Percentiles rank a stretch among this genome's conserved stretches.
Evolutionary conservation across 495 filamentous ascomycete genomes (phyloP).

Genomic region (Cryomyces minteri): DNA sequence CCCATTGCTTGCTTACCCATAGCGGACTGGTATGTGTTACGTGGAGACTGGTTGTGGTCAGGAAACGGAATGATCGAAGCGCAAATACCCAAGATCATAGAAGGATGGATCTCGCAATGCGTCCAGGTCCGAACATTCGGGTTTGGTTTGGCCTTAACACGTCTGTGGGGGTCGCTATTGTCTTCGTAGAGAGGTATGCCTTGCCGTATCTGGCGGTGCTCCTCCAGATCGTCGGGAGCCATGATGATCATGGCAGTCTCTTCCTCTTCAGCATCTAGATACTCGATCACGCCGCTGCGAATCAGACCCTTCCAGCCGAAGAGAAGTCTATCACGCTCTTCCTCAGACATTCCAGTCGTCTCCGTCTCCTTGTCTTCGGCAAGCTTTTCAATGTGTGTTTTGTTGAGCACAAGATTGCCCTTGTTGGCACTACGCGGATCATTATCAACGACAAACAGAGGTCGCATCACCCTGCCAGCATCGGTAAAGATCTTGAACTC

Average conservation of each 20-base stretch:
- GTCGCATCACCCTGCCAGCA: constrained; percentile 82
- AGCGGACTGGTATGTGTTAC: constrained; percentile 98
- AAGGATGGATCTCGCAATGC: constrained; percentile 97
- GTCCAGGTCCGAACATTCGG: constrained; percentile 76
- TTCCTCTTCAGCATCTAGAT: constrained; percentile 94
- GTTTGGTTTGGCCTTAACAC: constrained; percentile 70
- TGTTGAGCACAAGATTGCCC: constrained; percentile 66
- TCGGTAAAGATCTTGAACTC: constrained; percentile 99
- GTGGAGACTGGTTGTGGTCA: constrained; percentile 95
- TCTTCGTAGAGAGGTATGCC: constrained; percentile 45
- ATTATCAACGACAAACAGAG: constrained; percentile 79
- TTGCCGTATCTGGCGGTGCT: constrained; percentile 38
- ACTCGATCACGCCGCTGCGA: constrained; percentile 69
- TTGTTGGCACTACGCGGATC: constrained; percentile 45
- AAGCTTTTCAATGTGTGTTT: constrained; percentile 54
- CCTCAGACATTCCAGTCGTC: constrained; percentile 26
- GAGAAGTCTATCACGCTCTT: constrained; percentile 39
- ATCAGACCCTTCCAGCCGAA: constrained; percentile 82
- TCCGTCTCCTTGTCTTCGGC: constrained; percentile 42
- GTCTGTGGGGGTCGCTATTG: constrained; percentile 49
- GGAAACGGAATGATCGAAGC: constrained; percentile 99
- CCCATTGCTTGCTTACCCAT: constrained; percentile 99
- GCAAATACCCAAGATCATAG: constrained; percentile 96
- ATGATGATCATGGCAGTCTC: constrained; percentile 98
- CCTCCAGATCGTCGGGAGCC: constrained; percentile 83